Base-by-base conservation (phyloP, 257 asterid genomes). In the Nicotiana tomentosiformis region DNA sequence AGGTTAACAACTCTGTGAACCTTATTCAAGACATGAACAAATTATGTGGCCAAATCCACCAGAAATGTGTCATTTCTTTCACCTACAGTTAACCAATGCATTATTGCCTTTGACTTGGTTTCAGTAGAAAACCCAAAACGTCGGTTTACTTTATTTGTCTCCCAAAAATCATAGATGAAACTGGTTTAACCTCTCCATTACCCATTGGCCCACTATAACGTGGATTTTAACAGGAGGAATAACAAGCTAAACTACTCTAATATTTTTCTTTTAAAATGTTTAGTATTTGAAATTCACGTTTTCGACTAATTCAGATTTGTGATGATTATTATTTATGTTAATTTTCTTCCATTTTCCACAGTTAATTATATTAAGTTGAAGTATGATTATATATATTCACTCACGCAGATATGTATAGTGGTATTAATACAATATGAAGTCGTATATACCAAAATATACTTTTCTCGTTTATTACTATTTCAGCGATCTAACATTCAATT, bases 111-210 rank as follows among this genome's bases (percentile, higher is more conserved):
- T 70, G 60, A 20, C 78, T 72, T 72, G 60, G 12, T 72, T 72
- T 1, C 32, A 43, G 18, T 46, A 20, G 2, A 23, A 62, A 23
- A 43, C 0, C 16, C 29, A 6, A 46, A 23, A 72, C 16, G 61
- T 72, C 39, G 23, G 8, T 72, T 14, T 46, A 46, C 39, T 72
- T 20, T 6, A 72, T 46, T 46, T 14, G 37, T 72, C 39, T 72
- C 4, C 79, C 61, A 7, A 72, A 23, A 7, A 46, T 46, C 60
- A n/a, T 3, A 26, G 8, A 23, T 51, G 78, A 51, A 46, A 72
- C 7, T 76, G 43, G 62, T 76, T 76, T 76, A 76, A 76, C 80
- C 64, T 51, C 80, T 76, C 80, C 80, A 76, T 76, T 23, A 20
- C 6, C 62, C 26, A 14, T 49, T 26, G 62, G 26, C 80, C 62